These are phyloP conservation scores for Tuber borchii DNA, from an alignment of 495 filamentous ascomycete species.

Conservation along the genomic window DNA sequence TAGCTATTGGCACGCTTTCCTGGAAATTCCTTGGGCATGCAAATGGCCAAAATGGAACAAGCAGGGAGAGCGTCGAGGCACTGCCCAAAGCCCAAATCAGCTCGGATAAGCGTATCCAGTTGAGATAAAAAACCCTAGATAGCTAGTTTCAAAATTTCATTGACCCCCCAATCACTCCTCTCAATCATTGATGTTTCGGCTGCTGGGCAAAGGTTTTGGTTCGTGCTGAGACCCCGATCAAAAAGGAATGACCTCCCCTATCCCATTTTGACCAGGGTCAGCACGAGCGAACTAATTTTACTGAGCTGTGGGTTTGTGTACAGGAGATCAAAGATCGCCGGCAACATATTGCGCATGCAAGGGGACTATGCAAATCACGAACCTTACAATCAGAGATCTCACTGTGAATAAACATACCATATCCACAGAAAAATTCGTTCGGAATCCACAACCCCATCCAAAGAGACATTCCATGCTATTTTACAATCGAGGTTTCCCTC, in stretches of 20 bases:
- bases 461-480: neutral
- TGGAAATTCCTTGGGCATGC: neutral
- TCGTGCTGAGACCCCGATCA: neutral
- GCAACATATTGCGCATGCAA: constrained; percentile 1
- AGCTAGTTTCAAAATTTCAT: neutral
- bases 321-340: neutral
- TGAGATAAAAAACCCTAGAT: neutral
- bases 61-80: neutral
- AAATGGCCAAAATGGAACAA: neutral
- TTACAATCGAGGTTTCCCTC: neutral
- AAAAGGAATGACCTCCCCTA: neutral
- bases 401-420: neutral
- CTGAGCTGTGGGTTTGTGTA: neutral
- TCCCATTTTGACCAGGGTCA: neutral
- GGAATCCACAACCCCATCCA: neutral
- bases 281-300: neutral
- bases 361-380: neutral
- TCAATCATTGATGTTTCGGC: neutral
- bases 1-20: neutral
- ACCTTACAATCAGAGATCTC: neutral
- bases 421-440: neutral
- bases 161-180: neutral
- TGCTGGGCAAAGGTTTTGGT: neutral
- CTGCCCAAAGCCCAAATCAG: neutral
- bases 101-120: neutral